Evolutionary conservation across 2,329 filamentous ascomycete genomes (phyloP).

Genomic region (Endothia cerciana): DNA sequence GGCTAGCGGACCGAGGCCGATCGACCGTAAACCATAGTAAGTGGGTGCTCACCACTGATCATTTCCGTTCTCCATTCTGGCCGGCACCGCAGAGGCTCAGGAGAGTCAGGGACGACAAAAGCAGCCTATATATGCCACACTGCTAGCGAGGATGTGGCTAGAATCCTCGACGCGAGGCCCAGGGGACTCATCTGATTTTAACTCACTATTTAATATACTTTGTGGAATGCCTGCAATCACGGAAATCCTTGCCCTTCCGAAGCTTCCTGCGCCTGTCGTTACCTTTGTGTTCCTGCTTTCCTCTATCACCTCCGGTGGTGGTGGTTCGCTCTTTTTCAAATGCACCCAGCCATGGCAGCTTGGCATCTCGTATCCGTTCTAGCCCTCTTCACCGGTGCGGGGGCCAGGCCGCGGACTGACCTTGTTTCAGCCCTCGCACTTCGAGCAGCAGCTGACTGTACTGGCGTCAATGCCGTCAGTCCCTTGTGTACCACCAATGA

Average conservation of each 20-base stretch:
- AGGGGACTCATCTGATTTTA: too few relatives aligned
- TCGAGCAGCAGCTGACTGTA: constrained; percentile 21
- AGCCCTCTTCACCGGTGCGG: constrained; percentile 5
- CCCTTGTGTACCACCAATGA: constrained; percentile 27
- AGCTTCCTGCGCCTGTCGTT: not conserved
- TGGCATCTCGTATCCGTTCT: constrained; percentile 20
- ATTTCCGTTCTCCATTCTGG: constrained; percentile 1
- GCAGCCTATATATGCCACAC: not conserved
- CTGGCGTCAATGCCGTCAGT: constrained; percentile 26
- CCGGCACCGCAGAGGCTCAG: not conserved
- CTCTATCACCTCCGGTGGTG: not conserved
- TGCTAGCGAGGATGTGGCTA: not conserved
- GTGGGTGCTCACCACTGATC: not conserved
- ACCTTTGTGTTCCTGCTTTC: not conserved
- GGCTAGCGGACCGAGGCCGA: not conserved
- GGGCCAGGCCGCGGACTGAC: not conserved
- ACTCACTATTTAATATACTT: constrained; percentile 10
- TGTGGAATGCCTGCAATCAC: not conserved
- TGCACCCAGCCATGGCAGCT: constrained; percentile 4
- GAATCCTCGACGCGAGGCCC: not conserved
- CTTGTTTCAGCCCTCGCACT: not conserved
- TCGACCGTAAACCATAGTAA: not conserved
- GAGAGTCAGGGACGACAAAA: not conserved
- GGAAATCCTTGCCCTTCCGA: constrained; percentile 2
- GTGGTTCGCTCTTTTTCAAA: not conserved